phyloP scores from a whole-genome alignment of 805 yeast species.

The Saturnispora ahearnii region DNA sequence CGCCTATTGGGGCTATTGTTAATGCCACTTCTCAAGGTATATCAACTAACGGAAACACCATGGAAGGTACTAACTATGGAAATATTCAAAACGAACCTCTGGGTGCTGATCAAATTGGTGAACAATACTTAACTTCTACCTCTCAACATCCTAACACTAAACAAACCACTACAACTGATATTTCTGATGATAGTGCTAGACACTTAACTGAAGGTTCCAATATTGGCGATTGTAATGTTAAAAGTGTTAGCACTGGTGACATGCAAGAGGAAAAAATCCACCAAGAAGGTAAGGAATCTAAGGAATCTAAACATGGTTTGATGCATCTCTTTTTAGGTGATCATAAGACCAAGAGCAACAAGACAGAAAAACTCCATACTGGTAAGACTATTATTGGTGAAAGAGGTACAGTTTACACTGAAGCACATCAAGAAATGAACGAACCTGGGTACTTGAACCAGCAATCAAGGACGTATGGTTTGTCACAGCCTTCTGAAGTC shows the following conservation, averaged over 20 bases:
- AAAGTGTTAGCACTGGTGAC: background rate
- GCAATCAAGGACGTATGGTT: background rate
- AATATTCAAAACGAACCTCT: no score
- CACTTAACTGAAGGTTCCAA: background rate
- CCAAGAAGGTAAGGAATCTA: background rate
- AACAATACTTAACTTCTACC: no score
- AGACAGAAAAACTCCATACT: background rate
- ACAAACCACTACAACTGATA: background rate
- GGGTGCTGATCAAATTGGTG: background rate
- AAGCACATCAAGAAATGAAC: constrained; percentile 5
- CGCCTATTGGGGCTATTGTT: background rate
- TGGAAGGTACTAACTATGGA: background rate
- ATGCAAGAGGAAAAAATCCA: background rate
- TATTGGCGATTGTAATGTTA: constrained; percentile 1
- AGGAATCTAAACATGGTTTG: background rate
- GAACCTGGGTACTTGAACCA: background rate
- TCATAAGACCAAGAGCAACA: background rate
- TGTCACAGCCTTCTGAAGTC: background rate
- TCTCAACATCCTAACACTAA: background rate
- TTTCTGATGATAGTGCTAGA: background rate
- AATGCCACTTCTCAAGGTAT: background rate
- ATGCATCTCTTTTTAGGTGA: background rate
- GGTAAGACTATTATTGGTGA: constrained; percentile 1
- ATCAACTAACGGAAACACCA: background rate
- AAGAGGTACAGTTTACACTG: constrained; percentile 6